These are phyloP conservation scores for Leersia perrieri DNA, from an alignment of 176 grass and related monocot species.

Conservation along the genomic window DNA sequence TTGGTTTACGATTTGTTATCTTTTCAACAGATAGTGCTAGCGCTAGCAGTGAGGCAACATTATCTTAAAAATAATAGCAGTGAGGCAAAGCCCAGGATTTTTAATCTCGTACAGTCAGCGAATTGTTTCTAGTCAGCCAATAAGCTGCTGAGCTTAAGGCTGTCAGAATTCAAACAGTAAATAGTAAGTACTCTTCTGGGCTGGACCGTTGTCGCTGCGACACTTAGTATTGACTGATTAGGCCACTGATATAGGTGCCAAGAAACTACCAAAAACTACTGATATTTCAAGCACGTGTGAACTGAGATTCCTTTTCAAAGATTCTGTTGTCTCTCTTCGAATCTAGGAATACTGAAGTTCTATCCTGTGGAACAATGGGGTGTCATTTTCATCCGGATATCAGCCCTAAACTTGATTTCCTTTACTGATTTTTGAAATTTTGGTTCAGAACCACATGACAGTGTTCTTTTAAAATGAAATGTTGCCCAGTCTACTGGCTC, in stretches of 20 bases:
- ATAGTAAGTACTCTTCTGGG: neutral
- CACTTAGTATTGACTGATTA: neutral
- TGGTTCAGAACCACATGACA: neutral
- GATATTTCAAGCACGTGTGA: neutral
- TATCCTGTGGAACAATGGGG: neutral
- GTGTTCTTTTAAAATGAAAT: neutral
- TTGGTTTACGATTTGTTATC: no score
- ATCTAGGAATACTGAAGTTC: neutral
- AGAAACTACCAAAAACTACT: neutral
- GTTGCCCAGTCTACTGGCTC: neutral
- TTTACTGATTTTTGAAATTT: neutral
- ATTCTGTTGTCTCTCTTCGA: neutral
- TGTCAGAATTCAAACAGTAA: neutral
- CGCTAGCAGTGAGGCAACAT: no score
- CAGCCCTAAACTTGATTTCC: neutral
- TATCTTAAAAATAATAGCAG: no score
- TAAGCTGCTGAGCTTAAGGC: no score
- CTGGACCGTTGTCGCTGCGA: neutral
- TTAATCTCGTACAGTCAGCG: neutral
- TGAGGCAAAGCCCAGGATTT: neutral
- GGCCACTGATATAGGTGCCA: neutral
- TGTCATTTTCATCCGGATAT: neutral
- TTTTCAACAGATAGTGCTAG: no score
- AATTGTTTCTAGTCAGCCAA: no score
- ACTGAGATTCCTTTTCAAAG: neutral